phyloP scores from a whole-genome alignment of 2,329 filamentous ascomycete genomes.

The Pseudogymnoascus sp. region DNA sequence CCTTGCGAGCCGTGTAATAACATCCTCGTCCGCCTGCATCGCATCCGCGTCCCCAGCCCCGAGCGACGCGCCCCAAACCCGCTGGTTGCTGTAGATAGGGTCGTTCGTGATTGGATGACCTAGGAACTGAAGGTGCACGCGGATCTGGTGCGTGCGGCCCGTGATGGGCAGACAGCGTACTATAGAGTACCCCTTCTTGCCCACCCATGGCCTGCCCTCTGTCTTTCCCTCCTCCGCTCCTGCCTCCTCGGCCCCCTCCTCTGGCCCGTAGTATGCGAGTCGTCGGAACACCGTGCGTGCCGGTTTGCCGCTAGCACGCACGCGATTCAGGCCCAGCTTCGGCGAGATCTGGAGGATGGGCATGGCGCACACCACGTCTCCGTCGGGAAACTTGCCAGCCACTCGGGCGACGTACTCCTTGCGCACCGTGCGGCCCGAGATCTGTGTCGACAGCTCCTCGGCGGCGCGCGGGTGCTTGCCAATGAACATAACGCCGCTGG shows the following conservation, averaged over 20 bases:
- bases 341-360: constrained; percentile 91
- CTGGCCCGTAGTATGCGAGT: constrained; percentile 78
- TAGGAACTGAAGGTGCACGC: constrained; percentile 89
- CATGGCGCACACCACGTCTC: constrained; percentile 85
- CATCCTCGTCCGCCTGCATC: constrained; percentile 70
- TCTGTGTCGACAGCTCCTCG: constrained; percentile 67
- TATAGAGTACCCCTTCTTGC: constrained; percentile 80
- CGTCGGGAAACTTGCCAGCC: constrained; percentile 83
- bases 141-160: constrained; percentile 87
- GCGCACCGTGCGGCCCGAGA: constrained; percentile 72
- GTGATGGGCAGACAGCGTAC: constrained; percentile 91
- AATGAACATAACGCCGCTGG: constrained; percentile 96
- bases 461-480: constrained; percentile 79
- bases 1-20: constrained; percentile 73
- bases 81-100: constrained; percentile 92
- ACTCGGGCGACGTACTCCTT: constrained; percentile 96
- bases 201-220: constrained; percentile 35
- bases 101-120: constrained; percentile 96
- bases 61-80: constrained; percentile 78
- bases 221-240: constrained; percentile 22
- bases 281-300: constrained; percentile 88
- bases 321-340: constrained; percentile 87
- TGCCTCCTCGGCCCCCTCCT: constrained; percentile 13
- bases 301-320: constrained; percentile 86
- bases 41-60: constrained; percentile 61